Evolutionary conservation across 305 asterid genomes (phyloP), one percentile per base, ranked within the genome.

Genomic region (Fraxinus albicans): DNA sequence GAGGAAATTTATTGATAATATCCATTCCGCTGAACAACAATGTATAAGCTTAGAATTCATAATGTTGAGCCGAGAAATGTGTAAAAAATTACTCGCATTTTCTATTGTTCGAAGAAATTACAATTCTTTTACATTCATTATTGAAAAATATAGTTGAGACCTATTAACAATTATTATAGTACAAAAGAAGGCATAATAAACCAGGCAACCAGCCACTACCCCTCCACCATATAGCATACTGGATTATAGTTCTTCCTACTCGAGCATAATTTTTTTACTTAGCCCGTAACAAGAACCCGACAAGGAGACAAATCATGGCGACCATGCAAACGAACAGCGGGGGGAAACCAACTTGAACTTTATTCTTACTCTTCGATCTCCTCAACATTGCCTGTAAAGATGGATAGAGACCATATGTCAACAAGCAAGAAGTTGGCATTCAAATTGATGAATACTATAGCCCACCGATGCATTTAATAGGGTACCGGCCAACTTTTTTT

Each of bases 301-400:
- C 78, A 79, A 86, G 50, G 86, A 94, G 84, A 83, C 96, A 83
- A 70, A 92, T 86, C 58, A 94, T 82, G n/a, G 97, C 95, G 3
- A 93, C 93, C 93, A 88, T 87, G 92, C 95, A 92, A 80, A 95
- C 95, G 63, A 91, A 93, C 50, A 94, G 88, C 1, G 96, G 94
- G 17, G 98, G 97, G 58, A 92, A 94, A 65, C 99, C 97, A 55
- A 88, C 91, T 88, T 86, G 92, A 82, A 89, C 86, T 84, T 73
- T 90, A 82, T 86, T 90, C 40, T 50, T 75, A 21, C 89, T 89
- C 21, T 77, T 77, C 34, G 81, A 87, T 80, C 86, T 86, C 86
- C 87, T 91, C 75, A 81, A 31, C 33, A 82, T 84, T n/a, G 87
- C 95, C 98, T 94, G 94, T 77, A 15, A 47, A 55, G 35, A 12